Evolutionary conservation across 2,329 filamentous ascomycete species (phyloP), one percentile per base, ranked within the genome.

Genomic region (Epicoccum sorghinum): DNA sequence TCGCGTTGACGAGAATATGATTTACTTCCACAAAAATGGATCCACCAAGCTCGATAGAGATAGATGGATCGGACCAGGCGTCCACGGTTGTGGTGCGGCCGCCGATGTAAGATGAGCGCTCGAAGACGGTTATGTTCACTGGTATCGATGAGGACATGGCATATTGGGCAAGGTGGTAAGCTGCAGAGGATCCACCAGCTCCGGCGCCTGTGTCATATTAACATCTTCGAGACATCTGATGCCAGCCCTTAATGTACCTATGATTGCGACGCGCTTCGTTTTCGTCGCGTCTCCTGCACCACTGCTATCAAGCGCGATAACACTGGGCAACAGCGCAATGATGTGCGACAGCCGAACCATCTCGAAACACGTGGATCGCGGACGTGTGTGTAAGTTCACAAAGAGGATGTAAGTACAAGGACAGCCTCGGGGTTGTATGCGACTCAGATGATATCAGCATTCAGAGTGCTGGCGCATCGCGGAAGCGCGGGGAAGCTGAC

Each of bases 1-100:
- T 86, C 0, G 92, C 89, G 49, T 89, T 87, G 65, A 87, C 85
- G 35, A 99, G 82, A 66, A 96, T 96, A 35, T 86, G 80, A 69
- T 98, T 99, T 38, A 89, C 84, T 43, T 88, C 74, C 39, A 98
- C 90, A 70, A 98, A 99, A 65, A 98, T 96, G 57, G 89, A 93
- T 9, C 90, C 95, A 13, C 95, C 95, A 1, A 98, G 80, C 73
- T 99, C 95, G 32, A 96, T 83, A 1, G 89, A 89, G 35, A 87
- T 78, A 0, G 77, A 60, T 1, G 86, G 79, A 64, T 93, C 82
- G 59, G 85, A 82, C 70, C 89, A 93, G 2, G 86, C 87, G 66
- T 92, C 80, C 14, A 96, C 89, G 0, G 93, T 98, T 27, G 93
- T 90, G 7, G 89, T 89, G 24, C 95, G 89, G 7, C 95, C 95